phyloP scores from a whole-genome alignment of 2,329 filamentous ascomycete genomes.

The Colletotrichum limetticola region DNA sequence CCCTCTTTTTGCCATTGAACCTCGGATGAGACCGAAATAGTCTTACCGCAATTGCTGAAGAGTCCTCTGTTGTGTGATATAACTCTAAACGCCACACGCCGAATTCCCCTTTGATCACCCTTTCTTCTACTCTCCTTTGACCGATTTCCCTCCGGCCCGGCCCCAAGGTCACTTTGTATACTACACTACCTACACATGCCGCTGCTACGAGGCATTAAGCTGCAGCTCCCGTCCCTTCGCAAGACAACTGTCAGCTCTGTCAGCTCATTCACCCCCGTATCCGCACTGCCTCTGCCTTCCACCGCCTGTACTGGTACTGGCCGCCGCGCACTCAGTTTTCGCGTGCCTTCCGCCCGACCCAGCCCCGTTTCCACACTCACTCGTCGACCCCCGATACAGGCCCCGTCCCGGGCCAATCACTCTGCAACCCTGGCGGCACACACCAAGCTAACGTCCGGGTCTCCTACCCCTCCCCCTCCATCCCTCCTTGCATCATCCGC shows the following conservation, averaged over 20 bases:
- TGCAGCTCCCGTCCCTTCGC: constrained; percentile 17
- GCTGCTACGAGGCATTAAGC: constrained; percentile 31
- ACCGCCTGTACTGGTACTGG: constrained; percentile 1
- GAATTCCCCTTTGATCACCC: background rate
- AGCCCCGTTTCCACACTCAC: constrained; percentile 32
- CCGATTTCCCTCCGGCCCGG: constrained; percentile 4
- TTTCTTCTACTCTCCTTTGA: background rate
- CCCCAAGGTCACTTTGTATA: constrained; percentile 17
- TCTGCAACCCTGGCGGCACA: constrained; percentile 42
- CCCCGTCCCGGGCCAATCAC: constrained; percentile 43
- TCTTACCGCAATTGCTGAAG: constrained; percentile 9
- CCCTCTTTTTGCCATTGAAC: constrained; percentile 16
- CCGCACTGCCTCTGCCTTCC: constrained; percentile 2
- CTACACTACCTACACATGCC: constrained; percentile 18
- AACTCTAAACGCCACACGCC: constrained; percentile 11
- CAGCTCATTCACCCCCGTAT: constrained; percentile 5
- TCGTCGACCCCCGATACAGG: constrained; percentile 35
- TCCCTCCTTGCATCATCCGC: constrained; percentile 40
- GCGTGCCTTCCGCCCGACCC: constrained; percentile 31
- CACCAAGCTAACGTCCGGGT: constrained; percentile 37
- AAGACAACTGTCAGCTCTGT: constrained; percentile 21
- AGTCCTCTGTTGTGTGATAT: constrained; percentile 10
- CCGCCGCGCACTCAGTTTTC: constrained; percentile 14
- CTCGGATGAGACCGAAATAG: constrained; percentile 26
- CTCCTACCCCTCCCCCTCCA: constrained; percentile 45